Percentiles rank a stretch among this genome's conserved stretches.
Conservation (phyloP, 805 yeast species). For the Candida maesae region DNA sequence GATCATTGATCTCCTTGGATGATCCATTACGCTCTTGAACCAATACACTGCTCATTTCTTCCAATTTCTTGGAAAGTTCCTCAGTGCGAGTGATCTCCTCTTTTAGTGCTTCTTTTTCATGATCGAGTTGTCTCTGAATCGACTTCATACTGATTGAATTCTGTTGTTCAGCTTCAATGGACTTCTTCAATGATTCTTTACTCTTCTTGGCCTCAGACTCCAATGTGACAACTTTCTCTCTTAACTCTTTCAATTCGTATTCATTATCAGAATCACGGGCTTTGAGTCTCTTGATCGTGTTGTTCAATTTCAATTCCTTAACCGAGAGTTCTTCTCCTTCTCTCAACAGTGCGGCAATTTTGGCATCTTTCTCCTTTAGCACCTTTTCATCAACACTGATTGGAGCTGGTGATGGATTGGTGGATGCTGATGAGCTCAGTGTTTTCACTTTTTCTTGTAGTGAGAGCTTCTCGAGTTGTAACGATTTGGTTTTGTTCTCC, state of each 20-base stretch:
- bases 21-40: conserved; percentile 22
- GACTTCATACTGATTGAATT: conserved; percentile 23
- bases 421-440: conserved; percentile 1
- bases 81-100: conserved; percentile 20
- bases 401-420: not conserved
- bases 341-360: conserved; percentile 59
- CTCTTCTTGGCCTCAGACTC: conserved; percentile 25
- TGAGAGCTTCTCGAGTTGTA: conserved; percentile 22
- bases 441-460: conserved; percentile 22
- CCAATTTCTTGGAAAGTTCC: conserved; percentile 27
- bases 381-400: conserved; percentile 26
- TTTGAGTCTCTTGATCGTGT: conserved; percentile 60
- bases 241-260: conserved; percentile 25
- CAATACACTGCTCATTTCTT: conserved; percentile 22
- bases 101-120: conserved; percentile 19
- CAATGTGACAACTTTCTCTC: conserved; percentile 11
- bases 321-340: conserved; percentile 75
- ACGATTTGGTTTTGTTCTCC: conserved; percentile 16
- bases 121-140: conserved; percentile 16
- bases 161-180: conserved; percentile 26
- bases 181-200: conserved; percentile 27
- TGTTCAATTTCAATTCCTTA: conserved; percentile 66
- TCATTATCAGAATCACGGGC: conserved; percentile 40
- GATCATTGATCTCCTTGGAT: conserved; percentile 27
- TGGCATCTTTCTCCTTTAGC: conserved; percentile 43